These are phyloP conservation scores for Areca catechu DNA, from an alignment of 176 grass and related monocot genomes.

Conservation along the genomic window DNA sequence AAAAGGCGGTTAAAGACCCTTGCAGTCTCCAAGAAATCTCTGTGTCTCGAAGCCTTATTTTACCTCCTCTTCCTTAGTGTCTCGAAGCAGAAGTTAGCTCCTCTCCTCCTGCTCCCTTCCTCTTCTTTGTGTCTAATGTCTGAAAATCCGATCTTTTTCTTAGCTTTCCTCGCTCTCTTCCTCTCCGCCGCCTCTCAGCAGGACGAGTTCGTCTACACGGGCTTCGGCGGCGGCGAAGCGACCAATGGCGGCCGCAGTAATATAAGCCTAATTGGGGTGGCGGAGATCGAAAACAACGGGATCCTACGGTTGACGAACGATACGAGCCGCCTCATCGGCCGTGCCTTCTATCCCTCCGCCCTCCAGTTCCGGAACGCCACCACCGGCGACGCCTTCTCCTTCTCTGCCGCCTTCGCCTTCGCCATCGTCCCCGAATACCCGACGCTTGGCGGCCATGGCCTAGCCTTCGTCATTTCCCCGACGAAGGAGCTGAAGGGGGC, in stretches of 20 bases:
- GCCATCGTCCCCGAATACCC: constrained; percentile 67
- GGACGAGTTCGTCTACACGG: constrained; percentile 46
- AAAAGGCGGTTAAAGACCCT: no score
- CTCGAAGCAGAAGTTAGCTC: no score
- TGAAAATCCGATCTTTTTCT: not conserved
- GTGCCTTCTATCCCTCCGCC: constrained; percentile 18
- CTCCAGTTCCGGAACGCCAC: constrained; percentile 40
- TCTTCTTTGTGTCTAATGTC: not conserved
- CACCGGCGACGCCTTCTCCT: constrained; percentile 41
- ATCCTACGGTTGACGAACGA: constrained; percentile 69
- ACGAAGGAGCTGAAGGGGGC: constrained; percentile 47
- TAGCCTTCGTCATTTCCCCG: constrained; percentile 47
- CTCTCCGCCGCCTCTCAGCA: constrained; percentile 18
- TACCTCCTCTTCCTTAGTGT: no score
- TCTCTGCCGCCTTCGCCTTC: constrained; percentile 73
- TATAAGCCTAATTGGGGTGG: constrained; percentile 41
- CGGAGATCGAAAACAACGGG: constrained; percentile 31
- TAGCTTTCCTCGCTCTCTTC: constrained; percentile 7
- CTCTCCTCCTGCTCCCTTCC: no score
- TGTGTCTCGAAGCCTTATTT: no score
- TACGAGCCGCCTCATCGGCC: constrained; percentile 53
- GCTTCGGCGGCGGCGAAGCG: constrained; percentile 26
- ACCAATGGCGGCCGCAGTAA: not conserved
- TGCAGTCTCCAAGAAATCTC: no score
- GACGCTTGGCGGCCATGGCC: constrained; percentile 64